A percentile compares a stretch with the other conserved stretches of the same genome.
Evolutionary conservation across 176 grass and related monocot genomes (phyloP).

Genomic region (Poa pratensis): DNA sequence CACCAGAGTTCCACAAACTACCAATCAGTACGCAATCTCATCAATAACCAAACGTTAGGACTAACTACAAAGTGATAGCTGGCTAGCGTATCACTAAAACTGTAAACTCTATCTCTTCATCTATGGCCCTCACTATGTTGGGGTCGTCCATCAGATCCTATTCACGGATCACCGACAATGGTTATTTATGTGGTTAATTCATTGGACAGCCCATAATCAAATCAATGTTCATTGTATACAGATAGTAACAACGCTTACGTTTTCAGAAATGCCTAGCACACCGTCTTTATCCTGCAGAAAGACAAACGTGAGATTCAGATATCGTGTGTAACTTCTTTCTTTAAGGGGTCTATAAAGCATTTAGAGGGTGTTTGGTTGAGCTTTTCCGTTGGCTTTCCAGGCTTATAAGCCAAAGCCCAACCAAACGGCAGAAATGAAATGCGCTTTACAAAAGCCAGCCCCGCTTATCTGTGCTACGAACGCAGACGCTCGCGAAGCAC

Average conservation of each 20-base stretch:
- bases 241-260: slow-evolving; percentile 48
- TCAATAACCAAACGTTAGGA: not conserved
- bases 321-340: not conserved
- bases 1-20: too few relatives aligned
- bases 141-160: slow-evolving; percentile 87
- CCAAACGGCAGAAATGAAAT: too few relatives aligned
- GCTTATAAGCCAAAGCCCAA: too few relatives aligned
- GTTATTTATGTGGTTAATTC: not conserved
- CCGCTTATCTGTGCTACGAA: too few relatives aligned
- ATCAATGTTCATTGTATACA: not conserved
- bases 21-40: not conserved
- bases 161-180: not conserved
- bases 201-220: not conserved
- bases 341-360: too few relatives aligned
- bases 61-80: not conserved
- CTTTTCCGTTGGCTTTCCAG: not conserved
- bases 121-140: slow-evolving; percentile 53
- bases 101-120: slow-evolving; percentile 82
- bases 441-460: too few relatives aligned
- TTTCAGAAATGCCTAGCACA: slow-evolving; percentile 71
- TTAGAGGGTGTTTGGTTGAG: too few relatives aligned
- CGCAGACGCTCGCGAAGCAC: too few relatives aligned
- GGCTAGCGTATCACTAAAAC: slow-evolving; percentile 63
- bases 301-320: not conserved
- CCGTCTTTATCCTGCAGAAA: slow-evolving; percentile 68